Base-by-base conservation (phyloP, 2,329 filamentous ascomycete genomes). In the Fusarium sp. region DNA sequence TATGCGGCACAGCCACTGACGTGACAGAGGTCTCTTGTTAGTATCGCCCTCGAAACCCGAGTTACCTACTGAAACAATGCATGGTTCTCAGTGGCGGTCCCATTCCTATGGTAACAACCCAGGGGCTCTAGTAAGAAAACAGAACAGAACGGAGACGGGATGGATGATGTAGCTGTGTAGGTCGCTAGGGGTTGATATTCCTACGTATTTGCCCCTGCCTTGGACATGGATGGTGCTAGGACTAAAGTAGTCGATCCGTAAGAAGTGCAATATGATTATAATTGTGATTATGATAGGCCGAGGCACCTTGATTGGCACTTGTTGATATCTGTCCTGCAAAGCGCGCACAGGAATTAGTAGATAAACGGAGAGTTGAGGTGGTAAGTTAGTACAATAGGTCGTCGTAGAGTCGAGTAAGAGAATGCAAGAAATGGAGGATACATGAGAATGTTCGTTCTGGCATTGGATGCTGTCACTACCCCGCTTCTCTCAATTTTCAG, bases 201-300 rank as follows among this genome's bases (percentile, higher is more conserved):
- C 26, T 28, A 32, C 55, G 40, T 47, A 42, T 64, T 64, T 45
- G 60, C 60, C 60, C 52, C 59, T 64, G 60, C 60, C 60, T 64
- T 64, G 58, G 36, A 52, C 38, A 26, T 43, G 59, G 32, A 63
- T 19, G n/a, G 39, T 56, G 23, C 60, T 63, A 63, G 30, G 60
- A 63, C 60, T 15, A 63, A 63, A 62, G 58, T 50, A 63, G 59
- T 38, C 23, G 43, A 48, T 24, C 30, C 39, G 32, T 15, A 34
- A 17, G 19, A 61, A 49, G 62, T 40, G 20, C 34, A n/a, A 36
- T 36, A 36, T 36, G 34, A 36, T 36, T 36, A 36, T 11, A 17
- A 15, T 15, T 30, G 14, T 14, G 28, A 21, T 56, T 15, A 42
- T 23, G 24, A 26, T 43, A 52, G 30, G 19, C 24, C 36, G 39